Evolutionary conservation across 768 basidiomycete genomes (phyloP).

Genomic region (Lactifluus rugatus): DNA sequence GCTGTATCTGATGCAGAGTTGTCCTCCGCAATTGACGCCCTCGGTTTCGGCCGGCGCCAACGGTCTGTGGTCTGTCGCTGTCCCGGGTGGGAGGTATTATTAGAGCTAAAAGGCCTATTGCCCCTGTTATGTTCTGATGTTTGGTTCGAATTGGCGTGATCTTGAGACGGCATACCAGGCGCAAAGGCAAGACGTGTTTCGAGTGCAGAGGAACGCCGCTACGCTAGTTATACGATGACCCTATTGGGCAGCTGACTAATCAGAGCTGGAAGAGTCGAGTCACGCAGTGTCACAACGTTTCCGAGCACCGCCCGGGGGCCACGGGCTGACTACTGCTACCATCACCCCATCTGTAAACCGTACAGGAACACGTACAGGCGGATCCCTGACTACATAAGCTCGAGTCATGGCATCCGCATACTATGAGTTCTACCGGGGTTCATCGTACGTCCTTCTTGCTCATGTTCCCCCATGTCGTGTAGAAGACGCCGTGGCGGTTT

Average conservation of each 20-base stretch:
- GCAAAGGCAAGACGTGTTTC: too few species aligned
- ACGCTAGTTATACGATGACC: too few species aligned
- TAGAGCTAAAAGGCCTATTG: background rate
- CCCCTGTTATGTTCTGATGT: background rate
- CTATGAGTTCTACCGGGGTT: conserved; percentile 89
- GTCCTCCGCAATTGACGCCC: background rate
- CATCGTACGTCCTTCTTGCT: conserved; percentile 59
- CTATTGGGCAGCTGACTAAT: conserved; percentile 7
- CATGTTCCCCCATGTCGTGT: conserved; percentile 1
- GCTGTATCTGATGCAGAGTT: background rate
- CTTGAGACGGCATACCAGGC: conserved; percentile 14
- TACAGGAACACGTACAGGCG: background rate
- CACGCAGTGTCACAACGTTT: conserved; percentile 4
- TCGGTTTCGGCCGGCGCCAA: conserved; percentile 1
- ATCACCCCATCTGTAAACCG: background rate
- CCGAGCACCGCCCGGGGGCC: background rate
- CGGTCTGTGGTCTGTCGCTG: background rate
- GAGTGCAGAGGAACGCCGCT: background rate
- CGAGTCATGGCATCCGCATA: conserved; percentile 65
- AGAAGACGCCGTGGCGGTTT: conserved; percentile 7
- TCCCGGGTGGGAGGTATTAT: background rate
- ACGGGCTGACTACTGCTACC: background rate
- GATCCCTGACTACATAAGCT: background rate
- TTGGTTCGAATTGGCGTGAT: background rate
- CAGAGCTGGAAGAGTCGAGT: background rate